These are phyloP conservation scores for Aspergillus sparsus DNA, from an alignment of 495 filamentous ascomycete genomes.

Conservation along the genomic window DNA sequence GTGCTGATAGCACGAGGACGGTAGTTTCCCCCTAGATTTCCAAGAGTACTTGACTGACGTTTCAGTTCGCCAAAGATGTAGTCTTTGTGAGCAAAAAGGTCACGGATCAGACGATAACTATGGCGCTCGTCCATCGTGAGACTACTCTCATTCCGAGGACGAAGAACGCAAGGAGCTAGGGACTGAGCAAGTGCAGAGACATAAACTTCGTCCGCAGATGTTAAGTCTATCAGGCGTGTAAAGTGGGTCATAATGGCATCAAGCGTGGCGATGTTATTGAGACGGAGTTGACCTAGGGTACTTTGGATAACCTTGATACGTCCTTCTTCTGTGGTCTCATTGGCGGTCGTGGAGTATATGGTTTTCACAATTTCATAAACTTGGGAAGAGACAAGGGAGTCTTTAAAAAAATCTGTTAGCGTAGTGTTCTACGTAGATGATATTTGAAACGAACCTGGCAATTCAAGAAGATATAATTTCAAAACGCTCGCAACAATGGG, in stretches of 20 bases:
- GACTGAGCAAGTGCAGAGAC: constrained; percentile 70
- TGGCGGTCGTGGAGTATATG: constrained; percentile 78
- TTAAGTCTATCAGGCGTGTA: constrained; percentile 93
- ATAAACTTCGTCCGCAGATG: constrained; percentile 90
- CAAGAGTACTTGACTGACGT: constrained; percentile 71
- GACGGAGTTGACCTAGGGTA: constrained; percentile 88
- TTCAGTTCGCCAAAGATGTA: constrained; percentile 95
- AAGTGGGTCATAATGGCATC: constrained; percentile 98
- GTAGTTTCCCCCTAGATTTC: constrained; percentile 33
- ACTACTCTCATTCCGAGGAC: constrained; percentile 80
- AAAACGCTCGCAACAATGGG: constrained; percentile 90
- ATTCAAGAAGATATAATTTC: constrained; percentile 93
- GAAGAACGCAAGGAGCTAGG: constrained; percentile 86
- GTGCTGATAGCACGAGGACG: constrained; percentile 89
- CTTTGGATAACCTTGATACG: constrained; percentile 93
- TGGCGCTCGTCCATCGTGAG: constrained; percentile 95
- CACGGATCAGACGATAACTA: constrained; percentile 86
- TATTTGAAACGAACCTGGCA: constrained; percentile 69
- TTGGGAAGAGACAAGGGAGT: constrained; percentile 96
- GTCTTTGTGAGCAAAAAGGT: constrained; percentile 92
- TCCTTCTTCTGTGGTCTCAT: constrained; percentile 68
- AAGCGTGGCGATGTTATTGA: constrained; percentile 97
- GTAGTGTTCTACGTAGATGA: neutral
- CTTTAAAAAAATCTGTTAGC: constrained; percentile 42
- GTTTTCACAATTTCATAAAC: constrained; percentile 99